Conservation (phyloP, 2,329 filamentous ascomycete genomes). For the Pseudogymnoascus pannorum region DNA sequence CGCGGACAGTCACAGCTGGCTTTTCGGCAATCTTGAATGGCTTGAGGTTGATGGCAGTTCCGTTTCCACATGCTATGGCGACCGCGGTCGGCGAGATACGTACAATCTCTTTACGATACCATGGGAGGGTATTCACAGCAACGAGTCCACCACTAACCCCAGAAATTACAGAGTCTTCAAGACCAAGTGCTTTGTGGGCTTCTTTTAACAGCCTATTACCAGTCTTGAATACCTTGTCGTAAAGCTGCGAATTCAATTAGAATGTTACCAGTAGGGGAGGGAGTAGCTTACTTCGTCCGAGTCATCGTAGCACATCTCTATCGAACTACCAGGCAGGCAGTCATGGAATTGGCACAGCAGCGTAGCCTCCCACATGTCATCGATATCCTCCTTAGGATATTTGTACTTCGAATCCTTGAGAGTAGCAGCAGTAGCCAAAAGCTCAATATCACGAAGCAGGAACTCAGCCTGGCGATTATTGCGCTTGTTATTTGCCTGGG, state of each 20-base stretch:
- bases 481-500: conserved; percentile 92
- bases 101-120: conserved; percentile 70
- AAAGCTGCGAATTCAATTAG: conserved; percentile 46
- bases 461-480: conserved; percentile 86
- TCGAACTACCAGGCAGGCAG: conserved; percentile 87
- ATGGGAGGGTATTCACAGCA: conserved; percentile 80
- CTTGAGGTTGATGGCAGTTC: conserved; percentile 44
- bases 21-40: conserved; percentile 41
- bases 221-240: conserved; percentile 72
- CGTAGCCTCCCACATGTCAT: conserved; percentile 90
- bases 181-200: conserved; percentile 59
- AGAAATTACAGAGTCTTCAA: conserved; percentile 40
- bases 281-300: conserved; percentile 59
- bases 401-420: conserved; percentile 66
- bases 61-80: conserved; percentile 50
- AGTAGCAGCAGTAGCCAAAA: conserved; percentile 77
- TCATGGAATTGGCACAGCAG: conserved; percentile 97
- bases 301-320: conserved; percentile 98
- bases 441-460: conserved; percentile 79
- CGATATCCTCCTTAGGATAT: conserved; percentile 90
- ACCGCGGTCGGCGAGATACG: conserved; percentile 48
- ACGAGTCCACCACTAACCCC: conserved; percentile 42
- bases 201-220: conserved; percentile 66
- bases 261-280: background rate
- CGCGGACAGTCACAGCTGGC: conserved; percentile 44